Base-by-base conservation (phyloP, 2,329 filamentous ascomycete species). In the Ophiostoma sp. region DNA sequence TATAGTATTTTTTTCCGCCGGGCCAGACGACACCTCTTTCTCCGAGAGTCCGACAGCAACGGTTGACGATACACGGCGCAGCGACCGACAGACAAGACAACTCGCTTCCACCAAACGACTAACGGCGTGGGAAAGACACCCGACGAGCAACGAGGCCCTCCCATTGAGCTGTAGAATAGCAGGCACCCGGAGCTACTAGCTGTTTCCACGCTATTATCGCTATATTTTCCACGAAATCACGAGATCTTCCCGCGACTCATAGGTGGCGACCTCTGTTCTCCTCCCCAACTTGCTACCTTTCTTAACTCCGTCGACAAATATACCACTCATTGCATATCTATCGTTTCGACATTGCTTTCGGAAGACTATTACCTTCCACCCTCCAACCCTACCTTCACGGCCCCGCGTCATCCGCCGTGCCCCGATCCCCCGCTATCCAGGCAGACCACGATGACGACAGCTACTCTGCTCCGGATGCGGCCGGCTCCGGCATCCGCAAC, bases 391-490 rank as follows among this genome's bases (percentile, higher is more conserved):
- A 66, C 18, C 62, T 41, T 27, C 40, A 27, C 66, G 64, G 64
- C 40, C 12, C 64, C 69, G 38, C 69, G 66, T 55, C 64, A 65
- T 70, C 66, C 58, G 66, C 52, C 64, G 65, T 38, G 60, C 40
- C n/a, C 16, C 60, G 27, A 12, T 16, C 40, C 60, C 40, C 60
- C 60, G 60, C 60, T 18, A 63, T 18, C 7, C 8, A 63, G 60
- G 60, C 60, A 63, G 40, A 44, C 16, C 60, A 63, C 69, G 45
- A 70, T 68, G 67, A 68, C 55, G 52, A 69, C 67, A 52, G 60
- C 67, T 3, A 60, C 69, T 3, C 44, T 70, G 67, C 65, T 70
- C 52, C 67, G 69, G 69, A 63, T 70, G 67, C 69, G 67, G 65
- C 65, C 66, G 41, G 64, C 69, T 16, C 38, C 65, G 52, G 60